Evolutionary conservation across 805 yeast species (phyloP).

Genomic region (Candida railenensis): DNA sequence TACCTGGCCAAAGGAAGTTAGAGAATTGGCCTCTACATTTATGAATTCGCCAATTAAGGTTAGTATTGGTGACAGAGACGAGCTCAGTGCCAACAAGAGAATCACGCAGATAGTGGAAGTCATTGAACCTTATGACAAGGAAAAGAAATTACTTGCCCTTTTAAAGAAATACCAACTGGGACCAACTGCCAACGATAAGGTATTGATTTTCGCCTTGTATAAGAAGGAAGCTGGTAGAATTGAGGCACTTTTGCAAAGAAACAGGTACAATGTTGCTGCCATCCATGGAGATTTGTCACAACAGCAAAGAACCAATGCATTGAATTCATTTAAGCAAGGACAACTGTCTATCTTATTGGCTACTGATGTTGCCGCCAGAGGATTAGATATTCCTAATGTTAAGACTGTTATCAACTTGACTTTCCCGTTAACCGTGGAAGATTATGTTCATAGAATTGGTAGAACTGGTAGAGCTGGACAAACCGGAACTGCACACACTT

Average conservation of each 20-base stretch:
- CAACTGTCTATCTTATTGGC: conserved; percentile 77
- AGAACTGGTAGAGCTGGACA: conserved; percentile 98
- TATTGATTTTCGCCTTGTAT: conserved; percentile 89
- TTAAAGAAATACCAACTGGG: conserved; percentile 75
- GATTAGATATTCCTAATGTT: conserved; percentile 95
- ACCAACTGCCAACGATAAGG: conserved; percentile 66
- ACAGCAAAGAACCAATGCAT: conserved; percentile 85
- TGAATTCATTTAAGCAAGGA: conserved; percentile 82
- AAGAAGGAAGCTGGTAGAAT: conserved; percentile 95
- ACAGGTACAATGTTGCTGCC: conserved; percentile 83
- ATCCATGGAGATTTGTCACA: conserved; percentile 96
- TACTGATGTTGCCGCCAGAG: conserved; percentile 98
- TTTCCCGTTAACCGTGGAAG: conserved; percentile 95
- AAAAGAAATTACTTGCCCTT: conserved; percentile 67
- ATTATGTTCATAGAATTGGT: conserved; percentile 95
- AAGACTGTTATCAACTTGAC: conserved; percentile 93
- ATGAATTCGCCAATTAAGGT: conserved; percentile 87
- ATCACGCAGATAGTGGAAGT: conserved; percentile 94
- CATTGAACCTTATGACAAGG: conserved; percentile 72
- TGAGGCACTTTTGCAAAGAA: conserved; percentile 68
- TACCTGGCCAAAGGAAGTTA: conserved; percentile 99
- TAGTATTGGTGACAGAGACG: conserved; percentile 92
- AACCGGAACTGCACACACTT: conserved; percentile 90
- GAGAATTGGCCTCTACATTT: conserved; percentile 83
- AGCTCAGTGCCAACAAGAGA: conserved; percentile 89